Evolutionary conservation across 192 early-diverging fungal genomes (phyloP), one percentile per base, ranked within the genome.

Genomic region (Phlyctochytrium bullatum): DNA sequence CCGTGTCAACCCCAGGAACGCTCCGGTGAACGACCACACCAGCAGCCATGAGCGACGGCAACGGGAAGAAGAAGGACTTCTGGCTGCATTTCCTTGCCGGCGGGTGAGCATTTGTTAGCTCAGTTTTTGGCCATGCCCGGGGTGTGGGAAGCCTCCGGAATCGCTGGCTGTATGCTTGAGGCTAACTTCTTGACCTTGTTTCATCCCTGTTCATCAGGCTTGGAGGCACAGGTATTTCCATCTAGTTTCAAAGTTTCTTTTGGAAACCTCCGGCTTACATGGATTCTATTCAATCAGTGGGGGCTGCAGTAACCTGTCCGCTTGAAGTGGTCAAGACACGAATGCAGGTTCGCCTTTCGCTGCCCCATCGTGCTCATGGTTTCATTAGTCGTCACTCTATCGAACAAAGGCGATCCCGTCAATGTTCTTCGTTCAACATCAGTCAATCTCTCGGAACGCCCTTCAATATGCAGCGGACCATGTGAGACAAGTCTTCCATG

Each of bases 271-370:
- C 35, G 31, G 32, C 24, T 20, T 16, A 12, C 12, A 34, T 60
- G 59, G 65, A 60, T 47, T 47, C 10, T 47, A 90, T 0, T 28
- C 32, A 23, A 10, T 34, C 87, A 88, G 78, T 88, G 28, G 96
- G 93, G 32, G 96, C 96, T 24, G 68, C 92, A 0, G 82, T 88
- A 0, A 96, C 93, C 28, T 96, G 91, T 52, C 96, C 96, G 0
- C 80, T 98, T 31, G 96, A 98, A 69, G 93, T 98, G 14, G 88
- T 97, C 52, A 96, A 95, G 66, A 97, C 95, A 2, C 88, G 95
- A 31, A 79, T 96, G 66, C 96, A 98, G 82, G 91, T 90, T 66
- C 28, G 20, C 68, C 58, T 34, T 66, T 28, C 24, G 17, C 57
- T 73, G 34, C 24, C 31, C n/a, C 2, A 29, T 61, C 27, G 54